A percentile compares a stretch with the other conserved stretches of the same genome.
Conservation (phyloP, 1,284 basidiomycete species). For the Rhodotorula sp. region DNA sequence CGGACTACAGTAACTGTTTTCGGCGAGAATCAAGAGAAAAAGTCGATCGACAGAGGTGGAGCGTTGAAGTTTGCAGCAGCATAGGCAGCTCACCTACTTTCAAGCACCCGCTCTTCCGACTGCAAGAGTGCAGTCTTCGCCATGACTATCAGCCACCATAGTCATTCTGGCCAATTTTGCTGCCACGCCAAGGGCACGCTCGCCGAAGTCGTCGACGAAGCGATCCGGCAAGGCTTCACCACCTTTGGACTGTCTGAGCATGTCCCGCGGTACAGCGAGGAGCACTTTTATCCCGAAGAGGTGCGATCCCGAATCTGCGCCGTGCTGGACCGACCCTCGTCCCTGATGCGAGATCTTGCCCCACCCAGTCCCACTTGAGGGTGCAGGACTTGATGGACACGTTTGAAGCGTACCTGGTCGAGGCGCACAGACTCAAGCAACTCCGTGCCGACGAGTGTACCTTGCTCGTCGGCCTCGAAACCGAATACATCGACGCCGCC, state of each 20-base stretch:
- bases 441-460: constrained; percentile 63
- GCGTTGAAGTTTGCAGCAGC: no score
- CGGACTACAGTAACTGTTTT: no score
- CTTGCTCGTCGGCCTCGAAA: constrained; percentile 87
- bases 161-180: constrained; percentile 96
- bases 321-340: background rate
- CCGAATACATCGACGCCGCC: constrained; percentile 73
- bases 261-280: constrained; percentile 73
- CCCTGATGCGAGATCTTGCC: constrained; percentile 39
- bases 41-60: background rate
- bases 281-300: constrained; percentile 95
- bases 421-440: constrained; percentile 71
- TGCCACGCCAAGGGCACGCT: constrained; percentile 77
- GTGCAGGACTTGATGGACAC: constrained; percentile 53
- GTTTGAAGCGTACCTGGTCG: constrained; percentile 67
- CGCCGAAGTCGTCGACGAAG: constrained; percentile 73
- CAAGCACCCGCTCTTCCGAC: no score
- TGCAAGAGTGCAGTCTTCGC: no score
- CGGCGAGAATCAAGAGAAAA: no score
- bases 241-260: constrained; percentile 92
- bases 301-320: constrained; percentile 52
- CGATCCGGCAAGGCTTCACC: constrained; percentile 72
- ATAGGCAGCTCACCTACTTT: no score
- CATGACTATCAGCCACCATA: constrained; percentile 90
- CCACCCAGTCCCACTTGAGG: constrained; percentile 25